Base-by-base conservation (phyloP, 352 stramenopile genomes). In the Phytopythium boreale region DNA sequence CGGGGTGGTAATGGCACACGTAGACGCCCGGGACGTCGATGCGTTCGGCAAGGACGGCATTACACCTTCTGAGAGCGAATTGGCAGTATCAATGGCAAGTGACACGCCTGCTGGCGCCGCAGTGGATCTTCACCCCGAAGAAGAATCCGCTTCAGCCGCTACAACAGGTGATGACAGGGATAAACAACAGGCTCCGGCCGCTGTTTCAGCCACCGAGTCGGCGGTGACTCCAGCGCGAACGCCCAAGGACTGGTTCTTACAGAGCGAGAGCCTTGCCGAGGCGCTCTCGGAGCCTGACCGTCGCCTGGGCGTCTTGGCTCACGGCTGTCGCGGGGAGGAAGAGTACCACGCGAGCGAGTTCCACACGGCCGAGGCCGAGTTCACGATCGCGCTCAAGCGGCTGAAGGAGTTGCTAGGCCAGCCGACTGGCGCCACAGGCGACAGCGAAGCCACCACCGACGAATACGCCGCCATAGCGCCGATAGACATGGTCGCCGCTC, bases 271-370 rank as follows among this genome's bases (percentile, higher is more conserved):
- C 22, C 26, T 79, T 41, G 66, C 60, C 6, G 10, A 24, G 37
- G 57, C 60, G 20, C 27, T 77, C 2, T 43, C 66, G 17, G 49
- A 63, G 19, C 67, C 63, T 29, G 74, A 82, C 34, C 51, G 62
- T 15, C 26, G 51, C 15, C 52, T 82, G 27, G 50, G 62, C 22
- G 39, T 79, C 8, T 39, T 79, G 15, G 53, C 64, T 2, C 69
- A 76, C 19, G 65, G 62, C 29, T 74, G 71, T 49, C 77, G 69
- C 12, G 77, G 75, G 11, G 73, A 88, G 24, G 62, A 74, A 34
- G 71, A 74, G 31, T 87, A 80, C 27, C 73, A 75, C 44, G 55
- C 62, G 1, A 68, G 76, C 5, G 76, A 85, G 24, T 85, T 85
- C 60, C 63, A 69, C 22, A 69, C 69, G 4, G 75, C 77, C 22